Evolutionary conservation across 345 rosid species (phyloP).

Genomic region (Cochlearia excelsa): DNA sequence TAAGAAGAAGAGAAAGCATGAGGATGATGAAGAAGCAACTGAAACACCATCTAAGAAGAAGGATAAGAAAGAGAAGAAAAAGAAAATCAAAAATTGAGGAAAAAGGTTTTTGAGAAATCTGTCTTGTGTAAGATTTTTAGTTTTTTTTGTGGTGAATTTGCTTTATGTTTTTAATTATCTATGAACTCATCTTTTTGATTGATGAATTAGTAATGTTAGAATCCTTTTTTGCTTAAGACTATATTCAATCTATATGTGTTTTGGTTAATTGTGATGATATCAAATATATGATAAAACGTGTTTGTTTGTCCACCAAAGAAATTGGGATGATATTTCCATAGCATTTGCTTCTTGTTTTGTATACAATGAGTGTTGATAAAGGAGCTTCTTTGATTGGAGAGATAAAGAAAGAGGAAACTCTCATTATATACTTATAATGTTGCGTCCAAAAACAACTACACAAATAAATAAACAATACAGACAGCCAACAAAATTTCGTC

Average conservation of each 20-base stretch:
- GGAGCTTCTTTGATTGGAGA: slow-evolving; percentile 28
- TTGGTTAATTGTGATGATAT: no score
- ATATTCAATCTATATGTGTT: no score
- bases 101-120: background rate
- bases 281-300: no score
- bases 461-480: background rate
- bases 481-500: slow-evolving; percentile 31
- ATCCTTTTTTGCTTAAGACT: no score
- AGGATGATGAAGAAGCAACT: slow-evolving; percentile 24
- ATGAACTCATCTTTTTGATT: background rate
- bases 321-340: background rate
- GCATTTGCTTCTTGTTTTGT: slow-evolving; percentile 36
- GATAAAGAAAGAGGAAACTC: background rate
- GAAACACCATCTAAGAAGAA: slow-evolving; percentile 40
- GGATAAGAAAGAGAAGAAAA: slow-evolving; percentile 48
- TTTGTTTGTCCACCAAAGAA: no score
- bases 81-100: slow-evolving; percentile 29
- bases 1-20: slow-evolving; percentile 45
- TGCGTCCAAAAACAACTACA: slow-evolving; percentile 24
- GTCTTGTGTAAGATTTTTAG: background rate
- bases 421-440: slow-evolving; percentile 18
- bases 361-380: slow-evolving; percentile 38
- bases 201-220: no score
- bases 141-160: background rate
- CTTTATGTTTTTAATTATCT: no score